A percentile compares a stretch with the other conserved stretches of the same genome.
These are phyloP conservation scores for Suhomyces canberraensis DNA, from an alignment of 805 yeast species.

Conservation along the genomic window DNA sequence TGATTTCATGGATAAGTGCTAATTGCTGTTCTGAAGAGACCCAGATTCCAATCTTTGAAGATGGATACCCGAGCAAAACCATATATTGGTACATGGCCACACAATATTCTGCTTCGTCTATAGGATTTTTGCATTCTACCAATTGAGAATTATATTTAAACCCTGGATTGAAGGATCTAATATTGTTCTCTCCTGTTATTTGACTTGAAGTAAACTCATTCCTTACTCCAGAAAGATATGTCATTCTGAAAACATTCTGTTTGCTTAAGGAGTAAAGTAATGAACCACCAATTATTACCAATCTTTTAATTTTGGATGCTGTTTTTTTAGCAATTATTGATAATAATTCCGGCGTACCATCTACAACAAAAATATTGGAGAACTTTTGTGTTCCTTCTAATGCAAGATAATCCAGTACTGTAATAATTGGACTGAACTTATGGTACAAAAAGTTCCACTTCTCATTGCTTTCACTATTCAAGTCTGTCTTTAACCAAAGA, in stretches of 20 bases:
- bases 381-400: not conserved
- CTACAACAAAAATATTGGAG: conserved; percentile 8
- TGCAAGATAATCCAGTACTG: conserved; percentile 9
- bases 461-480: not conserved
- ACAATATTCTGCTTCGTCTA: conserved; percentile 44
- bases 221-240: not conserved
- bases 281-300: conserved; percentile 9
- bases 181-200: not conserved
- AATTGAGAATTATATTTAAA: conserved; percentile 8
- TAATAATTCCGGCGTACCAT: conserved; percentile 4
- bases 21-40: conserved; percentile 41
- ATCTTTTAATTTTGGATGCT: conserved; percentile 1
- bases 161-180: conserved; percentile 9
- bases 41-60: conserved; percentile 35
- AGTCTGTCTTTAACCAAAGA: conserved; percentile 3
- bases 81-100: conserved; percentile 46
- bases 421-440: conserved; percentile 7
- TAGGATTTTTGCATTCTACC: conserved; percentile 9
- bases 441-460: conserved; percentile 8
- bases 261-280: not conserved
- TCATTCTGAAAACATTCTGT: not conserved
- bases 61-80: conserved; percentile 42
- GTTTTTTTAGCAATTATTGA: conserved; percentile 4
- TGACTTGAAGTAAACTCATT: not conserved
- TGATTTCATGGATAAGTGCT: conserved; percentile 40